Conservation (phyloP, 331 rosid species). For the Rosa hybrid region DNA sequence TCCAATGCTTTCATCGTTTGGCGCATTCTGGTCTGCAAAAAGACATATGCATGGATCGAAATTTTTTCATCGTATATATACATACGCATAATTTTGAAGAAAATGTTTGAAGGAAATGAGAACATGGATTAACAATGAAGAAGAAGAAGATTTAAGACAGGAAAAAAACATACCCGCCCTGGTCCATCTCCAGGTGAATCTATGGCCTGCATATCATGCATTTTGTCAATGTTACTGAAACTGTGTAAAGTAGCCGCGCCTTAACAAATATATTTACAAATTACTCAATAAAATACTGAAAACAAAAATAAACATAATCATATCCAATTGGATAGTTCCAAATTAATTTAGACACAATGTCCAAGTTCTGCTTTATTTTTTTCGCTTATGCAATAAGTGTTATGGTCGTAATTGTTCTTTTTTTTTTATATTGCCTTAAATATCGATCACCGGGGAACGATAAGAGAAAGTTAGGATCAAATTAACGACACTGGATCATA, state of each 20-base stretch:
- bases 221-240: background rate
- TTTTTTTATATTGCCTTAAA: too few species aligned
- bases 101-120: background rate
- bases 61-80: background rate
- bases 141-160: background rate
- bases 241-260: background rate
- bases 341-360: too few species aligned
- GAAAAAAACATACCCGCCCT: background rate
- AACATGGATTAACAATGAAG: background rate
- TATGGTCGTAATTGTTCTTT: too few species aligned
- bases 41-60: background rate
- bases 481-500: too few species aligned
- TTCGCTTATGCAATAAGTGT: too few species aligned
- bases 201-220: background rate
- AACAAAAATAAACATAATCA: too few species aligned
- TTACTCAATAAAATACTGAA: background rate
- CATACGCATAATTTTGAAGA: background rate
- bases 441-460: background rate
- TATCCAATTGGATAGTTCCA: background rate
- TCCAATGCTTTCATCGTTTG: conserved; percentile 11
- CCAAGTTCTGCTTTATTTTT: too few species aligned
- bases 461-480: too few species aligned
- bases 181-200: background rate
- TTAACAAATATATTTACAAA: background rate
- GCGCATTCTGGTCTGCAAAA: conserved; percentile 8